Evolutionary conservation across 1,284 basidiomycete genomes (phyloP).

Genomic region (Tylopilus sp.): DNA sequence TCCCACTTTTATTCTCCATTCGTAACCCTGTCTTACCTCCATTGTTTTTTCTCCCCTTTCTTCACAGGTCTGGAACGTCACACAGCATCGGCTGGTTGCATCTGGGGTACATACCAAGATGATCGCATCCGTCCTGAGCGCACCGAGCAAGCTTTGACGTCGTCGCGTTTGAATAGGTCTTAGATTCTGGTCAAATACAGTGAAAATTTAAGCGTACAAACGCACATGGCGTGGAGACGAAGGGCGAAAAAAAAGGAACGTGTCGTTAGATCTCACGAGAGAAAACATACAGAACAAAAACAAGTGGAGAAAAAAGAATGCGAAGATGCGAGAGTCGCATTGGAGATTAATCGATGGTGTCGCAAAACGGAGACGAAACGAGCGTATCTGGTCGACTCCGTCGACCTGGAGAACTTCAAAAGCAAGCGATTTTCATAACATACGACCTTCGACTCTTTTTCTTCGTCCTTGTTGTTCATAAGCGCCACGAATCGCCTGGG

Average conservation of each 20-base stretch:
- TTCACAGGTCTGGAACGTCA: slow-evolving; percentile 38
- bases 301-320: not conserved
- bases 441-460: not conserved
- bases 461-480: not conserved
- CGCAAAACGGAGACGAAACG: slow-evolving; percentile 11
- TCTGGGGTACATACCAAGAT: slow-evolving; percentile 40
- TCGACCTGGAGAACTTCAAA: slow-evolving; percentile 2
- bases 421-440: slow-evolving; percentile 3
- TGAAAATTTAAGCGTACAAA: not conserved
- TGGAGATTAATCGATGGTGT: slow-evolving; percentile 7
- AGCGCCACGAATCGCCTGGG: slow-evolving; percentile 4
- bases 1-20: not conserved
- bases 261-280: slow-evolving; percentile 4
- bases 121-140: slow-evolving; percentile 24
- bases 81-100: slow-evolving; percentile 32
- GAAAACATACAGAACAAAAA: not conserved
- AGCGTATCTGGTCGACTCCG: slow-evolving; percentile 18
- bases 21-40: not conserved
- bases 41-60: not conserved
- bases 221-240: not conserved
- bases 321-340: slow-evolving; percentile 1
- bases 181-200: slow-evolving; percentile 1
- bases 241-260: slow-evolving; percentile 5
- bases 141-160: slow-evolving; percentile 22
- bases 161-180: not conserved